Percentiles rank a stretch among this genome's conserved stretches.
Evolutionary conservation across 2,329 filamentous ascomycete genomes (phyloP).

Genomic region (Fusarium nanum): DNA sequence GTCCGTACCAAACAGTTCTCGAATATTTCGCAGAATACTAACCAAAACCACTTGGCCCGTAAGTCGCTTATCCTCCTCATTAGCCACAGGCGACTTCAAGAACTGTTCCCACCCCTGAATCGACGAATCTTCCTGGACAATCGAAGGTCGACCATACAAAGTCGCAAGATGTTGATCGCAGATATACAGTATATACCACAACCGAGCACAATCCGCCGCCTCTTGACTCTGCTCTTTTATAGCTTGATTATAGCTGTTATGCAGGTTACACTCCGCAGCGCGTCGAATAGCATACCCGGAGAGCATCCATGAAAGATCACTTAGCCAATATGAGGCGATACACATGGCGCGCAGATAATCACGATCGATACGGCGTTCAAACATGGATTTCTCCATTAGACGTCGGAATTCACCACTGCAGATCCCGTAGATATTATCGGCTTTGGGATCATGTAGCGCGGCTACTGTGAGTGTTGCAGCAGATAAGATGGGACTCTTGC

Average conservation of each 20-base stretch:
- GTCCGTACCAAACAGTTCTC: constrained; percentile 68
- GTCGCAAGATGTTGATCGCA: constrained; percentile 72
- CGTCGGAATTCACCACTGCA: constrained; percentile 69
- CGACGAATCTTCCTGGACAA: constrained; percentile 67
- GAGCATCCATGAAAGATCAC: constrained; percentile 71
- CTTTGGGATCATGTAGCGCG: constrained; percentile 67
- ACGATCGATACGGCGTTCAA: constrained; percentile 52
- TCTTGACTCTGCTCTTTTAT: constrained; percentile 55
- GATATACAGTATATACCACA: constrained; percentile 72
- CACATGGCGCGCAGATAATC: constrained; percentile 71
- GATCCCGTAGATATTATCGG: constrained; percentile 62
- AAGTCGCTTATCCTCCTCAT: constrained; percentile 66
- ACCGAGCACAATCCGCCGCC: constrained; percentile 63
- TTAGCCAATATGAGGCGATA: constrained; percentile 72
- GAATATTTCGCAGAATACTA: constrained; percentile 66
- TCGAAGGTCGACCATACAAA: constrained; percentile 68
- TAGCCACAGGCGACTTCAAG: constrained; percentile 62
- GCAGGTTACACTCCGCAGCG: constrained; percentile 60
- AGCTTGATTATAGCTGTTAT: constrained; percentile 56
- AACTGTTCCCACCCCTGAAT: constrained; percentile 69
- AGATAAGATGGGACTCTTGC: constrained; percentile 66
- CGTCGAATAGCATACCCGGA: constrained; percentile 65
- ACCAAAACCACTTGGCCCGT: constrained; percentile 70
- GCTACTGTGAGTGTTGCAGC: constrained; percentile 69
- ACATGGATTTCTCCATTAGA: constrained; percentile 61